Conservation (phyloP, 164 flowering plant species). For the Vitis amurensis region DNA sequence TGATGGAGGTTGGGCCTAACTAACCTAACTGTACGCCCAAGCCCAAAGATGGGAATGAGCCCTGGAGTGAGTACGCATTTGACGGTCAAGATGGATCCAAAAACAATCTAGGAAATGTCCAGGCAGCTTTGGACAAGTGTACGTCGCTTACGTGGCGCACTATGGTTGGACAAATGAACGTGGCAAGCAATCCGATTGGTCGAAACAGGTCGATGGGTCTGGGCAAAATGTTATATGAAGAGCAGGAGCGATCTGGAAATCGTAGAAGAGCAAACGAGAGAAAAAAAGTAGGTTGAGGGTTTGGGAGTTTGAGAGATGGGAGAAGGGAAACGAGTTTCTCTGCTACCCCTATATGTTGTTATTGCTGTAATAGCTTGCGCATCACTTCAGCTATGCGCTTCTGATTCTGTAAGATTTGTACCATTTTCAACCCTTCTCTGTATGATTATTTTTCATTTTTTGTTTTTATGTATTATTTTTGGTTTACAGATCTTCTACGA, state of each 20-base stretch:
- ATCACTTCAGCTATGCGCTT: conserved; percentile 24
- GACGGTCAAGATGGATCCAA: no score
- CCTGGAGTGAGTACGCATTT: no score
- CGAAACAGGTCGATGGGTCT: conserved; percentile 29
- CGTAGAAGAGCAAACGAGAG: neutral
- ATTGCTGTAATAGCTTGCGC: conserved; percentile 19
- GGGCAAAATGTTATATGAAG: conserved; percentile 7
- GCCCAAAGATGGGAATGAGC: no score
- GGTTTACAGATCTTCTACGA: conserved; percentile 62
- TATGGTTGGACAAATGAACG: conserved; percentile 37
- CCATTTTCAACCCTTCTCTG: no score
- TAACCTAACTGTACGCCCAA: no score
- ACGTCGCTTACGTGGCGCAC: conserved; percentile 26
- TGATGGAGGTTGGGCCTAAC: no score
- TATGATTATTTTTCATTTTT: neutral
- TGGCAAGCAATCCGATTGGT: conserved; percentile 51
- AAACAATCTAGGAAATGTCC: no score
- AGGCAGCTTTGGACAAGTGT: no score
- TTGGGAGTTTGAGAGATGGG: conserved; percentile 16
- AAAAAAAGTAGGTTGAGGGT: neutral
- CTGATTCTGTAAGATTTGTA: conserved; percentile 24
- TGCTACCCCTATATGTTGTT: conserved; percentile 9
- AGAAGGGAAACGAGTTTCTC: conserved; percentile 13
- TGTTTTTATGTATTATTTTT: neutral
- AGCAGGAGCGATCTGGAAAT: neutral